Percentiles rank a stretch among this genome's conserved stretches.
phyloP scores from a whole-genome alignment of 1,139 yeast species.

The Yamadazyma mexicana region DNA sequence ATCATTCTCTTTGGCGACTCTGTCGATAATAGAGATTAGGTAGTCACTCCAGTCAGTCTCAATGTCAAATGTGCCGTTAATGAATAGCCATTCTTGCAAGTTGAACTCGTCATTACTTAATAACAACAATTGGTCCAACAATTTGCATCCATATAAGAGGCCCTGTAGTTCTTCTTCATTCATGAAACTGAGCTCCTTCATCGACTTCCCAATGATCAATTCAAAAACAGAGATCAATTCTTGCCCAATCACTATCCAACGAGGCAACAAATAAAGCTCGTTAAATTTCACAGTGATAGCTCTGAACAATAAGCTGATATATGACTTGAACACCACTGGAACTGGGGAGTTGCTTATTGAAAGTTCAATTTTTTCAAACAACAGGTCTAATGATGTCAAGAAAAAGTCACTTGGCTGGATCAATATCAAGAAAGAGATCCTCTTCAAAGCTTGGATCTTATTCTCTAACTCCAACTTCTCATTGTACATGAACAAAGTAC shows the following conservation, averaged over 20 bases:
- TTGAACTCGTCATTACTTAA: constrained; percentile 78
- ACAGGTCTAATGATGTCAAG: constrained; percentile 45
- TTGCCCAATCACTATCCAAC: constrained; percentile 71
- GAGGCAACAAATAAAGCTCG: constrained; percentile 61
- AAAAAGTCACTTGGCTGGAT: constrained; percentile 62
- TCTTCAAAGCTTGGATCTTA: constrained; percentile 49
- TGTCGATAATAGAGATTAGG: constrained; percentile 49
- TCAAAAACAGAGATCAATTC: constrained; percentile 57
- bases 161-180: constrained; percentile 41
- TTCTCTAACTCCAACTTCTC: constrained; percentile 62
- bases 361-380: constrained; percentile 51
- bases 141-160: constrained; percentile 64
- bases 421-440: constrained; percentile 62
- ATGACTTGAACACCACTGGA: constrained; percentile 40
- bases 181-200: constrained; percentile 32
- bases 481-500: constrained; percentile 72
- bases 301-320: constrained; percentile 59
- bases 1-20: constrained; percentile 45
- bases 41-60: constrained; percentile 33
- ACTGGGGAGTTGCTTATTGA: constrained; percentile 30
- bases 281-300: constrained; percentile 62
- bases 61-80: constrained; percentile 63
- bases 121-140: constrained; percentile 71
- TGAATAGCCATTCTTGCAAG: constrained; percentile 81
- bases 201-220: constrained; percentile 28